phyloP scores from a whole-genome alignment of 352 stramenopile genomes.

The Pythium guiyangense region DNA sequence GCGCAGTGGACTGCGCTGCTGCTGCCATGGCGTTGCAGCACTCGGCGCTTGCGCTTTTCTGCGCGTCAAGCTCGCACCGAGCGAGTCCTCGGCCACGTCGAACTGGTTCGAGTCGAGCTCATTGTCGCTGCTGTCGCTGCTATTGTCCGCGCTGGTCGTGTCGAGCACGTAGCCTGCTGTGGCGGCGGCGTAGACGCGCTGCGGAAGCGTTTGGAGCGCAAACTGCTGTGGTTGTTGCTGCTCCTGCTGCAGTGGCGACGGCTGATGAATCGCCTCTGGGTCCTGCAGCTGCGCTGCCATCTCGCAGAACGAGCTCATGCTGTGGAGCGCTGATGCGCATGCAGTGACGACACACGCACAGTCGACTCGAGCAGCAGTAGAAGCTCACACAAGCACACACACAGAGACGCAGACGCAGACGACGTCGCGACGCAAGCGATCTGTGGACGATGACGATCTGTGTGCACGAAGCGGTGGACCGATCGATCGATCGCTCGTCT shows the following conservation, averaged over 20 bases:
- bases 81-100: neutral
- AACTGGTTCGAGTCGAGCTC: conserved; percentile 3
- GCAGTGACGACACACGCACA: neutral
- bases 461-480: too few species aligned
- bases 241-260: neutral
- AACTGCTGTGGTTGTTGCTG: conserved; percentile 5
- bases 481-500: too few species aligned
- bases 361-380: too few species aligned
- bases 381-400: too few species aligned
- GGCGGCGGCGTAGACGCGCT: conserved; percentile 4
- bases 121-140: conserved; percentile 2
- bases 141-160: neutral
- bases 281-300: neutral
- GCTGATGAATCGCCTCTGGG: neutral
- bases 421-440: neutral
- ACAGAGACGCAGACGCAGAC: neutral
- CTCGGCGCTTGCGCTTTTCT: neutral
- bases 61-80: neutral
- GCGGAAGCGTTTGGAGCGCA: conserved; percentile 7
- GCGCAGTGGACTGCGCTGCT: too few species aligned
- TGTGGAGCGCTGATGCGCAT: neutral
- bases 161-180: neutral
- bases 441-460: too few species aligned
- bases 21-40: too few species aligned
- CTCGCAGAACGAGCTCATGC: neutral